phyloP scores from a whole-genome alignment of 208 protist species.

The Angomonas desouzai region DNA sequence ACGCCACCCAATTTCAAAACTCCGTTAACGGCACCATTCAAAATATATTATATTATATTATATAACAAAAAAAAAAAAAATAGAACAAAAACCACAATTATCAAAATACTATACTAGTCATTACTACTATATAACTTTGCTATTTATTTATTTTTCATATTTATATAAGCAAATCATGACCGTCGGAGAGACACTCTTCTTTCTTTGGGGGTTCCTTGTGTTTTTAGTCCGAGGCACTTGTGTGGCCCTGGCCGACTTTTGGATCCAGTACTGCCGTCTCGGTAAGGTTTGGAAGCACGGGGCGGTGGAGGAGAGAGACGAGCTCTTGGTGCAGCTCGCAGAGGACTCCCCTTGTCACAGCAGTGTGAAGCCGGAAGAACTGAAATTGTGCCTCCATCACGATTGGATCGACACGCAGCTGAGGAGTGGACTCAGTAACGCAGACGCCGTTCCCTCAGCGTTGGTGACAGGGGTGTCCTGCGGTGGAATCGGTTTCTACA shows the following conservation, averaged over 20 bases:
- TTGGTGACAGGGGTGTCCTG: slow-evolving; percentile 60
- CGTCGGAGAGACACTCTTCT: slow-evolving; percentile 15
- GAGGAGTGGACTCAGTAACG: slow-evolving; percentile 41
- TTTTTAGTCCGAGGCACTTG: slow-evolving; percentile 51
- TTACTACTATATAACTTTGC: no score
- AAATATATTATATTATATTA: slow-evolving; percentile 4
- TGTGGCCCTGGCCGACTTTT: slow-evolving; percentile 52
- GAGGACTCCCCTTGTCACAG: slow-evolving; percentile 45
- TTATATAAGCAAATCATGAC: neutral
- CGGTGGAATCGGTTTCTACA: slow-evolving; percentile 74
- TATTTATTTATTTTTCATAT: slow-evolving; percentile 6
- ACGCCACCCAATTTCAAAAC: no score
- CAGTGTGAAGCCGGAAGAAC: slow-evolving; percentile 24
- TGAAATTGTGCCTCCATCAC: slow-evolving; percentile 51
- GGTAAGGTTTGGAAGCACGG: slow-evolving; percentile 40
- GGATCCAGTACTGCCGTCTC: slow-evolving; percentile 48
- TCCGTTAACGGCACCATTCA: no score
- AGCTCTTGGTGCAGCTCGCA: slow-evolving; percentile 67
- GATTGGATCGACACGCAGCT: slow-evolving; percentile 54
- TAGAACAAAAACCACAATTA: slow-evolving; percentile 5
- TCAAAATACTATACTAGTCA: no score
- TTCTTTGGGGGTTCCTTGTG: slow-evolving; percentile 25
- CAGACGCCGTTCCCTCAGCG: slow-evolving; percentile 33
- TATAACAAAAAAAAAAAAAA: slow-evolving; percentile 3
- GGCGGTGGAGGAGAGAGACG: slow-evolving; percentile 10